A percentile compares a stretch with the other conserved stretches of the same genome.
Evolutionary conservation across 768 basidiomycete species (phyloP).

Genomic region (Trametes punicea): DNA sequence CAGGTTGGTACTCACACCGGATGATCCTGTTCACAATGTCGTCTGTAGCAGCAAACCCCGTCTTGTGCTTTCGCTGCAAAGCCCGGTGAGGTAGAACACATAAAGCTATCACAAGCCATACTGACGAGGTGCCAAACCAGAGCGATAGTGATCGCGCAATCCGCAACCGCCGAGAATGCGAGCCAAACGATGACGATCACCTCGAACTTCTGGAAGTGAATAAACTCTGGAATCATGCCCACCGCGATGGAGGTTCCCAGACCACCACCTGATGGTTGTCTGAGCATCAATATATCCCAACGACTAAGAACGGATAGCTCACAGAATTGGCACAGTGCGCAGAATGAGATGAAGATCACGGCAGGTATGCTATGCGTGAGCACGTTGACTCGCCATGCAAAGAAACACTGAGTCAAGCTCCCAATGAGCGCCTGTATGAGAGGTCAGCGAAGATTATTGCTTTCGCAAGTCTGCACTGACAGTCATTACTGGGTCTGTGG

Average conservation of each 20-base stretch:
- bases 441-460: not conserved
- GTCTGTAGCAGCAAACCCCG: conserved; percentile 41
- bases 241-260: conserved; percentile 33
- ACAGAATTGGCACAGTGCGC: conserved; percentile 30
- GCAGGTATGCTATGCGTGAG: conserved; percentile 31
- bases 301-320: conserved; percentile 8
- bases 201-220: conserved; percentile 33
- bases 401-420: conserved; percentile 44
- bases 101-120: not conserved
- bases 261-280: conserved; percentile 30
- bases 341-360: conserved; percentile 27
- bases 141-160: conserved; percentile 41
- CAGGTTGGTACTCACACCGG: conserved; percentile 26
- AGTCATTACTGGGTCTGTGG: conserved; percentile 46
- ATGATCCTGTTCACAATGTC: conserved; percentile 43
- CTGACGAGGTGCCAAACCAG: conserved; percentile 44
- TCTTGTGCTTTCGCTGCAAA: conserved; percentile 37
- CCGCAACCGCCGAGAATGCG: conserved; percentile 37
- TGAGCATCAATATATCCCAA: not conserved
- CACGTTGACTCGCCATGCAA: conserved; percentile 41
- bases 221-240: conserved; percentile 32
- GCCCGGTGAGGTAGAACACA: not conserved
- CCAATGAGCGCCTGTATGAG: conserved; percentile 41
- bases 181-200: conserved; percentile 41
- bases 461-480: conserved; percentile 26